Evolutionary conservation across 352 stramenopile species (phyloP), one percentile per base, ranked within the genome.

Genomic region (Pythium grandisporangium): DNA sequence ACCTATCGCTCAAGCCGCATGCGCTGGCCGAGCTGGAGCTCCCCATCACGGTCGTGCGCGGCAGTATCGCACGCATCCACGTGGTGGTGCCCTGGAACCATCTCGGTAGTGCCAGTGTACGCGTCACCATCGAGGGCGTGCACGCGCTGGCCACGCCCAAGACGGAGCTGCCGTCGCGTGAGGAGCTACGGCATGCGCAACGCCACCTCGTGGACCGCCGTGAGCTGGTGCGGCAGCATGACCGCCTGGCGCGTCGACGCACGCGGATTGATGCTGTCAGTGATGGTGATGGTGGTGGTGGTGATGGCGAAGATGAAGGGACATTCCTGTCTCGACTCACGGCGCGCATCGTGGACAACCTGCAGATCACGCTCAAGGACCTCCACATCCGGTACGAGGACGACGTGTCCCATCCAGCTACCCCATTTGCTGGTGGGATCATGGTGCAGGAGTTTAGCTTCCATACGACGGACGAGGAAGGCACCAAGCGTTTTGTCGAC

Each of bases 51-150:
- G 63, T 92, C 22, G 50, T 82, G 19, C 62, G 63, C 26, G 79
- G 79, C 39, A 68, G 37, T 19, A 70, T 92, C 12, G 41, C 40
- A 10, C 74, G 76, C 44, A 64, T 92, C 20, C 63, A 82, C 22
- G 75, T 92, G 36, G 58, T 79, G n/a, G 79, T 92, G 6, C 79
- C 79, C n/a, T 92, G 79, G 79, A 90, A 92, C 46, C 74, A 86
- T 13, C 46, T 92, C 19, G 77, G 76, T 19, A 85, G 66, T 38
- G 65, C 76, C 4, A 92, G 79, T 41, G 79, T 92, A 19, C 73
- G 76, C 41, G 65, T 92, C 40, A 53, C 67, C 37, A 62, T 92
- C 4, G 71, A 92, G 26, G 79, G 79, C 10, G 61, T 92, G 5
- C 73, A 73, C 37, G 76, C 69, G 12, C 63, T 92, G 2, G 74